These are phyloP conservation scores for Plasmodium relictum DNA, from an alignment of 169 alveolate species.

Conservation along the genomic window DNA sequence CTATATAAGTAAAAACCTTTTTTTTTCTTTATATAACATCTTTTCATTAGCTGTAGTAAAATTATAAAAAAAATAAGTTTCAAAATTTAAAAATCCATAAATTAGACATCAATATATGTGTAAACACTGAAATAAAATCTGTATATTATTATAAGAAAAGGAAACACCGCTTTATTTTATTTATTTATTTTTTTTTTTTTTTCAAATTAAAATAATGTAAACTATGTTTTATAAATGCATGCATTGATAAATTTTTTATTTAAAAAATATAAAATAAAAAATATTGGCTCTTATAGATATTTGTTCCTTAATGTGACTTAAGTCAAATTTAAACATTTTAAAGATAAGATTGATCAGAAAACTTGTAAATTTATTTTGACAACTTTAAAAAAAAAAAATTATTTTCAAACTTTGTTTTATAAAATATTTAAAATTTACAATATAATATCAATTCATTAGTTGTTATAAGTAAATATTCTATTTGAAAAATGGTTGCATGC, in stretches of 20 bases:
- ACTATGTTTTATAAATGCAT: not conserved
- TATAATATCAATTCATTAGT: not conserved
- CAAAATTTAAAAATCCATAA: no score
- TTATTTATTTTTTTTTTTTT: not conserved
- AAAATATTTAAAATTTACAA: not conserved
- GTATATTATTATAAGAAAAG: not conserved
- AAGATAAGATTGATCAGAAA: no score
- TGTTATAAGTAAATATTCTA: not conserved
- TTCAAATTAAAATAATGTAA: not conserved
- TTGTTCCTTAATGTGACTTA: not conserved
- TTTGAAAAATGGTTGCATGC: constrained; percentile 13
- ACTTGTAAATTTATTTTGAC: no score
- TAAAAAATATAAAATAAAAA: not conserved
- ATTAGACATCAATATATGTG: not conserved
- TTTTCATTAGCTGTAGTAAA: no score
- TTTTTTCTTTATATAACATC: no score
- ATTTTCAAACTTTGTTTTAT: not conserved
- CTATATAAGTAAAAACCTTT: no score
- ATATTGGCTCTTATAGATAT: not conserved
- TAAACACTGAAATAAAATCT: no score
- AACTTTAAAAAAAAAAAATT: not conserved
- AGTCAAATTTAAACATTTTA: not conserved
- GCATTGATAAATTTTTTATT: not conserved
- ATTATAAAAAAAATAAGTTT: no score
- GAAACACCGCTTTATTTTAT: not conserved